Evolutionary conservation across 176 grass and related monocot species (phyloP).

Genomic region (Thinopyrum elongatum): DNA sequence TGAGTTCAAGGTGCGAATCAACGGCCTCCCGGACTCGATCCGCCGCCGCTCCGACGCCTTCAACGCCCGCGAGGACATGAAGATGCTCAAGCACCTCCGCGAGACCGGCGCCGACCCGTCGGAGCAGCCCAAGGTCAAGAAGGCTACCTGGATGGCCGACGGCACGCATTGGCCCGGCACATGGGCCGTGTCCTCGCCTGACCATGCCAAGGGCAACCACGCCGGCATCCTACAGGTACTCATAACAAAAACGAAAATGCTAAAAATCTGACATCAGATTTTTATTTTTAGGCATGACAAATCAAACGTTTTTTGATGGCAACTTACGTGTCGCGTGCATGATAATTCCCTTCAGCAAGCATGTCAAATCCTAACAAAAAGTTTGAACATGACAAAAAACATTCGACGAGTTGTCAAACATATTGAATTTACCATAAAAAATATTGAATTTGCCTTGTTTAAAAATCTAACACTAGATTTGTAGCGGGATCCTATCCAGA

Average conservation of each 20-base stretch:
- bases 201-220: constrained; percentile 84
- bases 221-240: constrained; percentile 77
- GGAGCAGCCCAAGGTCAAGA: constrained; percentile 77
- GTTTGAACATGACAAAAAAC: too few relatives aligned
- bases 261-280: too few relatives aligned
- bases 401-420: too few relatives aligned
- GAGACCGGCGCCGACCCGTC: constrained; percentile 74
- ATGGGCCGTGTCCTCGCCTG: constrained; percentile 50
- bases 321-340: too few relatives aligned
- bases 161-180: constrained; percentile 92
- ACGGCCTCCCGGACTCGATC: constrained; percentile 88
- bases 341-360: too few relatives aligned
- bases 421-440: too few relatives aligned
- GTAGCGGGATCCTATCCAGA: too few relatives aligned
- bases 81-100: constrained; percentile 84
- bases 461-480: too few relatives aligned
- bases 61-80: constrained; percentile 98
- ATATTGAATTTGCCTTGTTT: too few relatives aligned
- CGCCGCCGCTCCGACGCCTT: constrained; percentile 85
- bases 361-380: too few relatives aligned
- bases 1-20: constrained; percentile 97
- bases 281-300: too few relatives aligned
- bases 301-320: too few relatives aligned
- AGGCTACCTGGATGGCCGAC: constrained; percentile 99
- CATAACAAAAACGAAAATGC: background rate